A percentile compares a stretch with the other conserved stretches of the same genome.
These are phyloP conservation scores for Lenzites betulinus DNA, from an alignment of 768 basidiomycete genomes.

Conservation along the genomic window DNA sequence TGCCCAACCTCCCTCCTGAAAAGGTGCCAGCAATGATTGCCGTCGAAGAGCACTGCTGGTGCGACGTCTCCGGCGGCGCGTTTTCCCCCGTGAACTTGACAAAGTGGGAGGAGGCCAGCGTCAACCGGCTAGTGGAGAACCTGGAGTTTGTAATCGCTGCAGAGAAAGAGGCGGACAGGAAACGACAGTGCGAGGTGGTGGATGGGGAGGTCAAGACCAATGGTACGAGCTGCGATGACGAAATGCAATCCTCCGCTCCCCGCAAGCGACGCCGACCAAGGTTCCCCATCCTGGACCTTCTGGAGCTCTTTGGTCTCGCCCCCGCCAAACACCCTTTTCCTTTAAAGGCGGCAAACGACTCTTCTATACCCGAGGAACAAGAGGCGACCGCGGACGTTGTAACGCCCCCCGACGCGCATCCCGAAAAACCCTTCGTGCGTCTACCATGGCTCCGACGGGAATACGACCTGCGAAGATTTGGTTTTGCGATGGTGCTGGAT, in stretches of 20 bases:
- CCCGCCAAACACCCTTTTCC: background rate
- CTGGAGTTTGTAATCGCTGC: slow-evolving; percentile 36
- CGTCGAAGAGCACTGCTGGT: slow-evolving; percentile 83
- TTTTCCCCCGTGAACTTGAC: slow-evolving; percentile 80
- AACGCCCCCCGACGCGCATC: background rate
- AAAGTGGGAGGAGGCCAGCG: slow-evolving; percentile 70
- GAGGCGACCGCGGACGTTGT: background rate
- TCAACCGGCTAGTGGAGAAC: slow-evolving; percentile 45
- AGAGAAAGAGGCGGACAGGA: slow-evolving; percentile 5
- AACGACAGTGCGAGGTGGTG: slow-evolving; percentile 6
- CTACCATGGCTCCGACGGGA: slow-evolving; percentile 43
- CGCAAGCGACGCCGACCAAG: background rate
- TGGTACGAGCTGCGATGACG: slow-evolving; percentile 4
- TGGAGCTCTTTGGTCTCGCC: background rate
- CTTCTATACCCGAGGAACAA: background rate
- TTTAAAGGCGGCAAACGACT: background rate
- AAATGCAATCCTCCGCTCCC: background rate
- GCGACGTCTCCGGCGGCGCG: slow-evolving; percentile 67
- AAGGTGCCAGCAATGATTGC: slow-evolving; percentile 59
- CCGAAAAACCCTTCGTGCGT: background rate
- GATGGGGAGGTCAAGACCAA: background rate
- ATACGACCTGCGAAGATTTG: slow-evolving; percentile 73
- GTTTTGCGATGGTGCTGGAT: slow-evolving; percentile 72
- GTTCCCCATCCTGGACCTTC: background rate
- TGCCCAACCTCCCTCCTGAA: slow-evolving; percentile 39